Percentiles rank a stretch among this genome's conserved stretches.
These are phyloP conservation scores for Solanum chaucha DNA, from an alignment of 257 asterid genomes.

Conservation along the genomic window DNA sequence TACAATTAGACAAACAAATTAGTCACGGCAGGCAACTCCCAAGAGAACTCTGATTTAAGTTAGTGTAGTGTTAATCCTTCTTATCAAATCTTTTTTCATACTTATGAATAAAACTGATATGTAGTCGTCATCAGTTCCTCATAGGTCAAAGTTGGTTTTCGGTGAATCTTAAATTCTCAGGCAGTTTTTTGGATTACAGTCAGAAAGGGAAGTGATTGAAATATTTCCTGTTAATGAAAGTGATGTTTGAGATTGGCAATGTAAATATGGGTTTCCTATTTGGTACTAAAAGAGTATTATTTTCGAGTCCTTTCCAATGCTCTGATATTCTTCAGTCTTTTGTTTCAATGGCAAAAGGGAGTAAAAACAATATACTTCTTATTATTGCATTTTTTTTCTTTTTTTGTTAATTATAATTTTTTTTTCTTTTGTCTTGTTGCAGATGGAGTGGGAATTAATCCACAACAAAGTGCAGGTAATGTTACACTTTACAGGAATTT, in stretches of 20 bases:
- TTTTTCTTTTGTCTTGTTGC: not conserved
- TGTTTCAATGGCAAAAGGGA: not conserved
- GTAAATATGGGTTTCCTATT: not conserved
- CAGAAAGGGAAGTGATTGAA: not conserved
- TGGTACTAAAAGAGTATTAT: not conserved
- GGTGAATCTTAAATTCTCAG: not conserved
- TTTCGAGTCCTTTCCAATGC: not conserved
- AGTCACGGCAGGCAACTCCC: not conserved
- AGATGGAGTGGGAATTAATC: slow-evolving; percentile 99
- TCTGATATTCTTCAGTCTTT: not conserved
- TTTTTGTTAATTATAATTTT: not conserved
- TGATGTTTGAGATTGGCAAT: not conserved
- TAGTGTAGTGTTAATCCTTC: not conserved
- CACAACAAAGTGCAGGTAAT: slow-evolving; percentile 96
- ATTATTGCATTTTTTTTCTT: not conserved
- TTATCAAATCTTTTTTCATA: not conserved
- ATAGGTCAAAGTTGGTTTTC: not conserved
- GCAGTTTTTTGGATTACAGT: not conserved
- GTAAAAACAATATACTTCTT: not conserved
- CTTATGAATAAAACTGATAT: not conserved
- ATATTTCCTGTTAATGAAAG: not conserved
- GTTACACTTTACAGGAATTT: not conserved
- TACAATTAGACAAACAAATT: not conserved
- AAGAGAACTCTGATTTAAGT: not conserved
- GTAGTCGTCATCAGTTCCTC: not conserved